phyloP scores from a whole-genome alignment of 495 filamentous ascomycete species.

The Aspergillus hancockii region DNA sequence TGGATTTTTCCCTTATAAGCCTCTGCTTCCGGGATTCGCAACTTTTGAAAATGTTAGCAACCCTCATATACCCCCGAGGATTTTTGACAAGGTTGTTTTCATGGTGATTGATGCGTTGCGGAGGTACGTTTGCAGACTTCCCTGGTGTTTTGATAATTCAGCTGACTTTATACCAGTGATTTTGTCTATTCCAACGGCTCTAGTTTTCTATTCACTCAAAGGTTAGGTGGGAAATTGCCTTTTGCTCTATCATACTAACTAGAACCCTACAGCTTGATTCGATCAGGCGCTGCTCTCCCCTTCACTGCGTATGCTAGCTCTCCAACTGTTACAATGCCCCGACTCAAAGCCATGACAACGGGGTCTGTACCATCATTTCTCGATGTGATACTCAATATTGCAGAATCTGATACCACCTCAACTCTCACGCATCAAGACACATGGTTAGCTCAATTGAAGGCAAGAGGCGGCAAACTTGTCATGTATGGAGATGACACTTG shows the following conservation, averaged over 20 bases:
- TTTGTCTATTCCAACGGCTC: slow-evolving; percentile 85
- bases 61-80: slow-evolving; percentile 45
- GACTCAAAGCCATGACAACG: slow-evolving; percentile 95
- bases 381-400: slow-evolving; percentile 95
- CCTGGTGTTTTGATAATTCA: neutral
- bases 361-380: slow-evolving; percentile 95
- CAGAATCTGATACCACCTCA: slow-evolving; percentile 87
- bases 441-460: slow-evolving; percentile 90
- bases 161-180: slow-evolving; percentile 60
- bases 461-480: slow-evolving; percentile 71
- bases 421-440: slow-evolving; percentile 87
- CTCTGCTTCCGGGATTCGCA: slow-evolving; percentile 82
- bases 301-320: slow-evolving; percentile 96
- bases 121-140: slow-evolving; percentile 56
- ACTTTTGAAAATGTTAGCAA: slow-evolving; percentile 53
- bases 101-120: slow-evolving; percentile 97
- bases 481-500: slow-evolving; percentile 99
- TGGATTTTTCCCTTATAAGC: slow-evolving; percentile 98
- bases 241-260: neutral
- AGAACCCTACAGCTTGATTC: slow-evolving; percentile 66
- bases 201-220: slow-evolving; percentile 87
- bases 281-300: slow-evolving; percentile 76
- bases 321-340: slow-evolving; percentile 97
- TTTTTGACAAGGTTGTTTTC: slow-evolving; percentile 89
- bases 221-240: slow-evolving; percentile 50